A percentile compares a stretch with the other conserved stretches of the same genome.
Evolutionary conservation across 176 grass and related monocot species (phyloP).

Genomic region (Aegilops tauschii): DNA sequence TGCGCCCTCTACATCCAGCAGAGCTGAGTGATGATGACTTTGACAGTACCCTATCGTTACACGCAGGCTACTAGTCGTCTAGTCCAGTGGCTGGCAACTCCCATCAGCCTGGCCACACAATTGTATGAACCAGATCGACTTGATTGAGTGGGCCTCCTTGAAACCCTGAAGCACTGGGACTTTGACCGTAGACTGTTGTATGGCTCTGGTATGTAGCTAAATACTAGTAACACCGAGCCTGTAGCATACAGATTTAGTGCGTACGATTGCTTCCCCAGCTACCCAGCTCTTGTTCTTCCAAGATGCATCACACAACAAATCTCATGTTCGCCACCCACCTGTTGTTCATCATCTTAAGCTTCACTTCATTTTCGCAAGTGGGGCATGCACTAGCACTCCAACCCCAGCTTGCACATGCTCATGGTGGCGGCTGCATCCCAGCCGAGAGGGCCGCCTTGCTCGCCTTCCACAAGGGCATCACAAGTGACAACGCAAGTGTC

Average conservation of each 20-base stretch:
- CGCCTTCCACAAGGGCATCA: slow-evolving; percentile 22
- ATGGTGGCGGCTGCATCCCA: not conserved
- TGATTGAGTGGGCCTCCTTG: too few species aligned
- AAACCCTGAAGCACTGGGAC: not conserved
- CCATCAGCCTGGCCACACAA: too few species aligned
- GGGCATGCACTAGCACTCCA: not conserved
- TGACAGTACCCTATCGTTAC: too few species aligned
- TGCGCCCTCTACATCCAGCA: too few species aligned
- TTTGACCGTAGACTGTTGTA: not conserved
- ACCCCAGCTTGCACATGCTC: not conserved
- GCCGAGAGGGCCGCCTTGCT: slow-evolving; percentile 28
- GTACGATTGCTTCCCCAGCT: too few species aligned
- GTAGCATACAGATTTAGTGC: too few species aligned
- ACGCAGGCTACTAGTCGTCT: too few species aligned
- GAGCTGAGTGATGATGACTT: too few species aligned
- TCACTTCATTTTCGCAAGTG: not conserved
- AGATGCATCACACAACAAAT: not conserved
- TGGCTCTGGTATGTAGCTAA: too few species aligned
- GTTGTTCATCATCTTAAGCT: not conserved
- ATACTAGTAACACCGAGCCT: too few species aligned
- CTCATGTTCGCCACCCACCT: not conserved
- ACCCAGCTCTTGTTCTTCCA: not conserved
- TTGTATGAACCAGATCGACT: too few species aligned
- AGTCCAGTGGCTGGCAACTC: too few species aligned
- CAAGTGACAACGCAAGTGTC: not conserved